Evolutionary conservation across 2,329 filamentous ascomycete genomes (phyloP).

Genomic region (Trichoderma sp.): DNA sequence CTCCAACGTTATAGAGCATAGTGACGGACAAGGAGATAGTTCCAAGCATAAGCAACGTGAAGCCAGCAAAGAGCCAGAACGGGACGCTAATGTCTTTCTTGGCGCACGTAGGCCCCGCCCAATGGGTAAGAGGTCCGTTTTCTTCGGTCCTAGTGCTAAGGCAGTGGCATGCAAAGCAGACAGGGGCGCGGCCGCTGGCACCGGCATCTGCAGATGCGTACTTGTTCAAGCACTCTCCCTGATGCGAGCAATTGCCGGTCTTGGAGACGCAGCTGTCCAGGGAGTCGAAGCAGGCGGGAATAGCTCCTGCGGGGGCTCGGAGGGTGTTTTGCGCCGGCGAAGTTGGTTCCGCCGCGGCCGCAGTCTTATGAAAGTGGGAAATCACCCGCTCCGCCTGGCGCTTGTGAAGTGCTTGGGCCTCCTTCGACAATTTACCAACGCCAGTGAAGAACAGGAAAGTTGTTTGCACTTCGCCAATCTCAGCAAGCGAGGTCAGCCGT

Average conservation of each 20-base stretch:
- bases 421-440: slow-evolving; percentile 38
- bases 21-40: slow-evolving; percentile 69
- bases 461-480: slow-evolving; percentile 52
- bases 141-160: slow-evolving; percentile 51
- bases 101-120: slow-evolving; percentile 83
- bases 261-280: slow-evolving; percentile 63
- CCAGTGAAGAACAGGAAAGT: slow-evolving; percentile 55
- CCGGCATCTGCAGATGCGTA: slow-evolving; percentile 48
- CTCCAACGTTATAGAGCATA: slow-evolving; percentile 78
- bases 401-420: slow-evolving; percentile 44
- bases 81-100: slow-evolving; percentile 87
- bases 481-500: slow-evolving; percentile 45
- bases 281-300: slow-evolving; percentile 74
- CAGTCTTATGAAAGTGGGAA: slow-evolving; percentile 33
- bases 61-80: slow-evolving; percentile 82
- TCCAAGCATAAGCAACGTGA: slow-evolving; percentile 67
- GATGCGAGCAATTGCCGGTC: slow-evolving; percentile 79
- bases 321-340: slow-evolving; percentile 32
- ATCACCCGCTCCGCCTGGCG: slow-evolving; percentile 50
- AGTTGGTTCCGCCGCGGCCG: slow-evolving; percentile 26
- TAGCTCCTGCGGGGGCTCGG: slow-evolving; percentile 39
- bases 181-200: slow-evolving; percentile 37
- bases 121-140: slow-evolving; percentile 64
- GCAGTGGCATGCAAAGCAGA: slow-evolving; percentile 81
- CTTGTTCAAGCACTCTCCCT: slow-evolving; percentile 72